These are phyloP conservation scores for Spathaspora hagerdaliae DNA, from an alignment of 805 yeast genomes.

Conservation along the genomic window DNA sequence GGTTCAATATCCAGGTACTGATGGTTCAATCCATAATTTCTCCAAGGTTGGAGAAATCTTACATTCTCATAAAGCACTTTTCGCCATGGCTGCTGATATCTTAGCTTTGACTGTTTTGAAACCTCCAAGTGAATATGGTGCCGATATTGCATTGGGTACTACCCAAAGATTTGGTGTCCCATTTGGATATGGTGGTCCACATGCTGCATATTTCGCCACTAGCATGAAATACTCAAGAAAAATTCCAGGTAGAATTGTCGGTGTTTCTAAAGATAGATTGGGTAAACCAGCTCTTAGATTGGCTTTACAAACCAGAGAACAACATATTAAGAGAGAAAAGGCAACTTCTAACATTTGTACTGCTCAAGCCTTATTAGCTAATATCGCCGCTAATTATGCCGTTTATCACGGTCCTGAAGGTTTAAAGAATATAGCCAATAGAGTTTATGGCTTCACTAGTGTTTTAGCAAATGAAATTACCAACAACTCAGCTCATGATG, in stretches of 20 bases:
- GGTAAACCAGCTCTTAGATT: conserved; percentile 87
- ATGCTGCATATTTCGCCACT: conserved; percentile 95
- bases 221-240: conserved; percentile 77
- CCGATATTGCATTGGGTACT: conserved; percentile 90
- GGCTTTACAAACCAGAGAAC: conserved; percentile 97
- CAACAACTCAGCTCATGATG: conserved; percentile 31
- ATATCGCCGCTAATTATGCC: conserved; percentile 92
- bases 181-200: conserved; percentile 98
- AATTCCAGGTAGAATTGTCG: conserved; percentile 95
- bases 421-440: conserved; percentile 66
- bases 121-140: conserved; percentile 83
- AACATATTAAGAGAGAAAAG: conserved; percentile 94
- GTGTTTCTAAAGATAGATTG: conserved; percentile 85
- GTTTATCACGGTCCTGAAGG: conserved; percentile 96
- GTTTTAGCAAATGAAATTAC: conserved; percentile 60
- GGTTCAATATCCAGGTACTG: conserved; percentile 87
- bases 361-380: conserved; percentile 94
- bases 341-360: conserved; percentile 98
- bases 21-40: conserved; percentile 61
- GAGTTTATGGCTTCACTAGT: conserved; percentile 72
- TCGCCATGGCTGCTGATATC: conserved; percentile 87
- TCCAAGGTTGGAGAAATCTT: conserved; percentile 55
- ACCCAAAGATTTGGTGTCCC: conserved; percentile 98
- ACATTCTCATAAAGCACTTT: conserved; percentile 69
- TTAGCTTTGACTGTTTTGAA: conserved; percentile 81